Conservation (phyloP, 139 green algal genomes). For the Eudorina sp. region DNA sequence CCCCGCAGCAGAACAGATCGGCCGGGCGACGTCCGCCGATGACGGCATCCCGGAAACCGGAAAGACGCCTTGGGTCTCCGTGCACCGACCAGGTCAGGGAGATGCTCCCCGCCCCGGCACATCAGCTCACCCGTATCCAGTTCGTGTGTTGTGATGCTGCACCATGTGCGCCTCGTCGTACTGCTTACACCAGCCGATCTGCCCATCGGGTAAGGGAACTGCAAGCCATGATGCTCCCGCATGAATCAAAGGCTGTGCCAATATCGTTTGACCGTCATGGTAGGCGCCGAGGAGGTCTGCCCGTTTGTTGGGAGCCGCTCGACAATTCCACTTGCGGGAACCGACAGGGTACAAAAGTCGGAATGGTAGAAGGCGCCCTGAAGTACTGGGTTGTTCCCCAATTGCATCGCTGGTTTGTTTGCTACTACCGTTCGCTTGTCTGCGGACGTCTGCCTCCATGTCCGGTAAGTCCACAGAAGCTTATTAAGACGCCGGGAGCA, state of each 20-base stretch:
- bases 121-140: conserved; percentile 43
- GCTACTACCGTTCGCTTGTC: too few relatives aligned
- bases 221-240: conserved; percentile 18
- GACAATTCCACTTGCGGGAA: conserved; percentile 28
- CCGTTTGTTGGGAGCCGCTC: conserved; percentile 13
- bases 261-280: conserved; percentile 12
- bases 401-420: neutral
- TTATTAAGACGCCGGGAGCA: too few relatives aligned
- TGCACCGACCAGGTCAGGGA: too few relatives aligned
- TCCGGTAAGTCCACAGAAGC: too few relatives aligned
- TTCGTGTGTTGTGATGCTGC: conserved; percentile 32
- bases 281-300: conserved; percentile 13
- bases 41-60: too few relatives aligned
- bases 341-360: conserved; percentile 31
- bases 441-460: too few relatives aligned
- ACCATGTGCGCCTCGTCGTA: conserved; percentile 46
- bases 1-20: too few relatives aligned
- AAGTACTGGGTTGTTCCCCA: neutral
- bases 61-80: too few relatives aligned
- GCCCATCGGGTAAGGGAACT: neutral
- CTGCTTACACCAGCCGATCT: conserved; percentile 41
- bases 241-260: neutral
- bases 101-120: too few relatives aligned
- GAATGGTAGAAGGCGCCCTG: neutral
- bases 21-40: too few relatives aligned